A percentile compares a stretch with the other conserved stretches of the same genome.
phyloP scores from a whole-genome alignment of 2,329 filamentous ascomycete genomes.

The Paecilomyces dactylethromorphus region DNA sequence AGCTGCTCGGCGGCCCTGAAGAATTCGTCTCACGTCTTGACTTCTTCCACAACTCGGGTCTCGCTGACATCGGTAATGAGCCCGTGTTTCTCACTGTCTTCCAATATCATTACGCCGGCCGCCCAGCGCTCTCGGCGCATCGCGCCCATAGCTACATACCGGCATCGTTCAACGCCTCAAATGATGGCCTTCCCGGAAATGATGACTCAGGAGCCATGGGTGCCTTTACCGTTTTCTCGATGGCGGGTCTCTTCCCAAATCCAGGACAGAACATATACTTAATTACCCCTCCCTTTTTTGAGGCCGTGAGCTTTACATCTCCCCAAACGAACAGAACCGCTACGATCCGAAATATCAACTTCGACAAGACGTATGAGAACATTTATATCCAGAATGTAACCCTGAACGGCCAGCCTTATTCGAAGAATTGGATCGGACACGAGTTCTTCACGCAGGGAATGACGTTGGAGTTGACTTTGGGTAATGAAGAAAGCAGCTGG shows the following conservation, averaged over 20 bases:
- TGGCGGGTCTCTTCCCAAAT: conserved; percentile 65
- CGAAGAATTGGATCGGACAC: conserved; percentile 61
- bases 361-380: conserved; percentile 49
- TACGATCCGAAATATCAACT: conserved; percentile 52
- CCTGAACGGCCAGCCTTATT: conserved; percentile 54
- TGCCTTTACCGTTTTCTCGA: conserved; percentile 55
- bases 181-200: conserved; percentile 58
- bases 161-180: conserved; percentile 50
- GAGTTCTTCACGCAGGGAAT: conserved; percentile 60
- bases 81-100: conserved; percentile 58
- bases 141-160: conserved; percentile 60
- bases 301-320: conserved; percentile 50
- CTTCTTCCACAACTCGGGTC: conserved; percentile 56
- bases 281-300: conserved; percentile 61
- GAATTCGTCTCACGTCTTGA: conserved; percentile 54
- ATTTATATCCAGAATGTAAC: conserved; percentile 62
- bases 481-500: conserved; percentile 58
- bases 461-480: conserved; percentile 57
- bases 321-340: conserved; percentile 54
- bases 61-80: conserved; percentile 60
- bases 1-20: conserved; percentile 52
- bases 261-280: conserved; percentile 62
- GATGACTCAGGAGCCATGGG: conserved; percentile 66
- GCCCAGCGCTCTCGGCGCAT: conserved; percentile 44
- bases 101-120: conserved; percentile 62